phyloP scores from a whole-genome alignment of 176 grass and related monocot species.

The Dactylis glomerata region DNA sequence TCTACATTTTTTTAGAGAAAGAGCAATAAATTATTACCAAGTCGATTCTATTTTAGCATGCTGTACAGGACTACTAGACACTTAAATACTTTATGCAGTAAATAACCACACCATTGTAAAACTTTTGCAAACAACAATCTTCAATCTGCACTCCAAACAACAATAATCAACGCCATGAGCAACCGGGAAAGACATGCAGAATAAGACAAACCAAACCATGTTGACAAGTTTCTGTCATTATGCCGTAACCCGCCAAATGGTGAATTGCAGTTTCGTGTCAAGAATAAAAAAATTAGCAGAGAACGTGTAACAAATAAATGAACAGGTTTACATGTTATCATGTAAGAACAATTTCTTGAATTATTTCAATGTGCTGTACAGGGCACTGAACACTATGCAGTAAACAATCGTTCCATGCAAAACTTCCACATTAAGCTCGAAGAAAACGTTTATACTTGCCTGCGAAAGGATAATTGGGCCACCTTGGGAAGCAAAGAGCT shows the following conservation, averaged over 20 bases:
- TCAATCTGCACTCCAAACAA: constrained; percentile 69
- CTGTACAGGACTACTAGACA: no score
- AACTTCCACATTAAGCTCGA: neutral
- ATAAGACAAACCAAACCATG: neutral
- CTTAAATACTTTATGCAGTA: no score
- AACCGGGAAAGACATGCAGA: neutral
- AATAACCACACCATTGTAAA: no score
- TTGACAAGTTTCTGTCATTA: neutral
- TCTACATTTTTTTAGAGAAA: no score
- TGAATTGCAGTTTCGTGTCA: neutral
- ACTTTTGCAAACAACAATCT: no score
- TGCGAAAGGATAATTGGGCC: constrained; percentile 99
- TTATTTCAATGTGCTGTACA: neutral
- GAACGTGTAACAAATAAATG: neutral
- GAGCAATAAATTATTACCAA: no score
- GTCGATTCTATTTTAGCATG: no score
- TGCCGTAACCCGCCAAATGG: neutral
- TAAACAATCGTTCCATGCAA: neutral
- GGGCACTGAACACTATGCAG: neutral
- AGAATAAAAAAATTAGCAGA: neutral
- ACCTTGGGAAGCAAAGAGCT: constrained; percentile 93
- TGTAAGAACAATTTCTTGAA: neutral
- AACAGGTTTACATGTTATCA: neutral
- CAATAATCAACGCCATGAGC: neutral
- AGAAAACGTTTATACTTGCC: constrained; percentile 42